Evolutionary conservation across 1,284 basidiomycete species (phyloP), one percentile per base, ranked within the genome.

Genomic region (Golubevia pallescens): DNA sequence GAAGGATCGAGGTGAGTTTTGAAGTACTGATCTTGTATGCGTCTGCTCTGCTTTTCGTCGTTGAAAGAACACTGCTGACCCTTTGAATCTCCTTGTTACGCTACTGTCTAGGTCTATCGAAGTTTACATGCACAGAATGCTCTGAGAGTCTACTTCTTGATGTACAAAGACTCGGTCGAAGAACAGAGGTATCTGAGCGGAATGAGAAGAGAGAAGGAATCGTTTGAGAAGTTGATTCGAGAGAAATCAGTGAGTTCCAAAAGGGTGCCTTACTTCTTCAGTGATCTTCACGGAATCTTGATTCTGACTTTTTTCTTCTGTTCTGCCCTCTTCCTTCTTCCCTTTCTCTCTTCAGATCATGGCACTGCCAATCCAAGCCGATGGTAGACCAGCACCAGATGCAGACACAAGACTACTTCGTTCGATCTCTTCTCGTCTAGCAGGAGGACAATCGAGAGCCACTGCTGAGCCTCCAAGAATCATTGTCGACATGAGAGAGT

Each of bases 401-500:
- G 66, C 73, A 5, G 68, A 88, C 78, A 86, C 77, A 70, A 63
- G 87, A 71, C 87, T 93, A 1, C 89, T 96, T 63, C 92, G 94
- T 74, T 93, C 93, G 0, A 94, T 97, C 74, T 96, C 91, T 74
- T 90, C 92, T 0, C 90, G 96, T 2, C 88, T 94, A 53, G 96
- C 93, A 0, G 96, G 96, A 8, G 95, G 95, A 0, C 88, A 92
- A 56, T 90, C 92, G 59, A 73, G 78, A 1, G 79, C 92, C 16
- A 90, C 88, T 66, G 87, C 87, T 0, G 91, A 92, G 73, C 90
- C 91, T 7, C 91, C 93, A 0, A 89, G 90, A 81, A 93, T 99
- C 65, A 91, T 99, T 63, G 95, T 98, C 13, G 97, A 98, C 85
- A 93, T 97, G 89, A 90, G 96, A 75, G 96, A 99, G 85, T 97